Evolutionary conservation across 257 asterid genomes (phyloP).

Genomic region (Nemophila menziesii): DNA sequence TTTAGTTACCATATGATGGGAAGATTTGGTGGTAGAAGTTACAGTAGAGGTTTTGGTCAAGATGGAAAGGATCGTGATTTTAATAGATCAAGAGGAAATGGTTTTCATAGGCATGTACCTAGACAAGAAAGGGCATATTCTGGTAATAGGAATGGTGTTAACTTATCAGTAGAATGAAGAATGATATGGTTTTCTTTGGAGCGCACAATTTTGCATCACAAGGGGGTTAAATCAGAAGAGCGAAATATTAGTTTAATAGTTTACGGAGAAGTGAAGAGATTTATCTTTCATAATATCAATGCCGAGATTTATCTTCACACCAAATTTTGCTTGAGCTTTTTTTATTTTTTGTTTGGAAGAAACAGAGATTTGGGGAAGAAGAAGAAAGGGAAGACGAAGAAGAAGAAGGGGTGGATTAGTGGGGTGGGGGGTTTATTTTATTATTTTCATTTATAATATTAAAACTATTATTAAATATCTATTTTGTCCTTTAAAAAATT

Average conservation of each 20-base stretch:
- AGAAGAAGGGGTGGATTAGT: too few relatives aligned
- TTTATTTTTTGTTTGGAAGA: too few relatives aligned
- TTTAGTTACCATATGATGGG: slow-evolving; percentile 61
- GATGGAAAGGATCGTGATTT: slow-evolving; percentile 48
- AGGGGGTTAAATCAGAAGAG: not conserved
- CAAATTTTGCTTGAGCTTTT: too few relatives aligned
- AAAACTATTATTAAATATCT: too few relatives aligned
- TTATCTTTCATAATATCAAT: too few relatives aligned
- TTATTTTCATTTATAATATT: too few relatives aligned
- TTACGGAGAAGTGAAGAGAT: too few relatives aligned
- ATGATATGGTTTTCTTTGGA: not conserved
- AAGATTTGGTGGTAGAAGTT: slow-evolving; percentile 58
- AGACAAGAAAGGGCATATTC: slow-evolving; percentile 45
- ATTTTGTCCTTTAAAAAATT: too few relatives aligned
- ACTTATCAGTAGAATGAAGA: slow-evolving; percentile 14
- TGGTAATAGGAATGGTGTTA: slow-evolving; percentile 33
- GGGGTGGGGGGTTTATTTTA: too few relatives aligned
- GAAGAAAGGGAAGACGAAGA: too few relatives aligned
- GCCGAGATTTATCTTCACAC: too few relatives aligned
- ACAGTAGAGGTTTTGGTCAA: slow-evolving; percentile 32
- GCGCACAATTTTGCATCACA: not conserved
- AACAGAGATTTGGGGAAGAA: too few relatives aligned
- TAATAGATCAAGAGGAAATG: slow-evolving; percentile 60
- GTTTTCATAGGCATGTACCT: slow-evolving; percentile 50
- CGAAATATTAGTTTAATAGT: not conserved